phyloP scores from a whole-genome alignment of 306 rosid genomes.

The Sophora flavescens region DNA sequence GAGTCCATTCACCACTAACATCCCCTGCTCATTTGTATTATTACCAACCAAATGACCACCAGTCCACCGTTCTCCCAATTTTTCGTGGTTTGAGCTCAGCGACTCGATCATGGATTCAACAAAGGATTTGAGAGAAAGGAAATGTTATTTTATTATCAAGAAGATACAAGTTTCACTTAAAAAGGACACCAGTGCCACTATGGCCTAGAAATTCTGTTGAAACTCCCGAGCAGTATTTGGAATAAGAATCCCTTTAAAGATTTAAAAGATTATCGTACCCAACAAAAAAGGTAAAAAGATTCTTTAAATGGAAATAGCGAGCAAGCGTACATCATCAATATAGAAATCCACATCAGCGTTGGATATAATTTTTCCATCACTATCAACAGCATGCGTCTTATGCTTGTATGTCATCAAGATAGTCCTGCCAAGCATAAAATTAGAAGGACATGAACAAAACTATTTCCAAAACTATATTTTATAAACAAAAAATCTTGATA shows the following conservation, averaged over 20 bases:
- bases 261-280: not conserved
- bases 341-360: slow-evolving; percentile 93
- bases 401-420: slow-evolving; percentile 96
- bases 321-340: slow-evolving; percentile 76
- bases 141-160: not conserved
- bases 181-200: not conserved
- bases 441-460: slow-evolving; percentile 7
- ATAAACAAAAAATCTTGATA: slow-evolving; percentile 5
- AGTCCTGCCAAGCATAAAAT: slow-evolving; percentile 65
- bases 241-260: not conserved
- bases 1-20: slow-evolving; percentile 24
- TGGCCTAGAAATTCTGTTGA: not conserved
- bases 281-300: not conserved
- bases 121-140: not conserved
- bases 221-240: not conserved
- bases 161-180: slow-evolving; percentile 7
- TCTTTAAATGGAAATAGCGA: slow-evolving; percentile 14
- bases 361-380: slow-evolving; percentile 74
- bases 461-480: too few species aligned
- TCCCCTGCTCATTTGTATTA: slow-evolving; percentile 12
- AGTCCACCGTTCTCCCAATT: not conserved
- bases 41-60: not conserved
- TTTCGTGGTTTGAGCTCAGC: slow-evolving; percentile 1
- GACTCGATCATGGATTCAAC: slow-evolving; percentile 9
- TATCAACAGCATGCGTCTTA: slow-evolving; percentile 89